Evolutionary conservation across 371 early-diverging fungal species (phyloP).

Genomic region (Mortierella sp.): DNA sequence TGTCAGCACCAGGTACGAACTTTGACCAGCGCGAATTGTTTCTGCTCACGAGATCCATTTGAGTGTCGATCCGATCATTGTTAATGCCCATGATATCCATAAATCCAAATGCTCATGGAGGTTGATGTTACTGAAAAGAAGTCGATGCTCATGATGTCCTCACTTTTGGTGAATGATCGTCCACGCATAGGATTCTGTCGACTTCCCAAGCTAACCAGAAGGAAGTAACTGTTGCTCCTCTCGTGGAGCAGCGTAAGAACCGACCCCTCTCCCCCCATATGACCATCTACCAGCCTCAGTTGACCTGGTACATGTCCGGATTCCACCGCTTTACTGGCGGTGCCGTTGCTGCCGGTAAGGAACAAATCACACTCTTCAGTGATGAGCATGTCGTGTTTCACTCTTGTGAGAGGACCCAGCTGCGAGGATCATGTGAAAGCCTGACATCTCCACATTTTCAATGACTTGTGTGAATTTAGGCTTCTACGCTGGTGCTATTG

Average conservation of each 20-base stretch:
- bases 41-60: too few species aligned
- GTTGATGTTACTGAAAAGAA: too few species aligned
- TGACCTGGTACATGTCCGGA: conserved; percentile 85
- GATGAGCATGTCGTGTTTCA: too few species aligned
- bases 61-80: too few species aligned
- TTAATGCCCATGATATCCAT: too few species aligned
- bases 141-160: neutral
- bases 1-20: conserved; percentile 38
- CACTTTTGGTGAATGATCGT: too few species aligned
- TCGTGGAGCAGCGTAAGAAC: conserved; percentile 71
- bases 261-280: conserved; percentile 90
- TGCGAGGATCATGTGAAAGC: neutral
- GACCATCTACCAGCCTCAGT: conserved; percentile 89
- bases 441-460: neutral
- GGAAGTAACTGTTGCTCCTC: conserved; percentile 43
- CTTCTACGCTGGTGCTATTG: conserved; percentile 76
- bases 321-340: conserved; percentile 86
- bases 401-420: neutral
- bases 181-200: conserved; percentile 35
- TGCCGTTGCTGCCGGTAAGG: conserved; percentile 78
- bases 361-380: too few species aligned
- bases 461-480: conserved; percentile 40
- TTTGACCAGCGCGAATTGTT: too few species aligned
- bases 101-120: too few species aligned
- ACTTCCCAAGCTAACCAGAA: conserved; percentile 37